Conservation (phyloP, 2,329 filamentous ascomycete genomes). For the Salinomyces thailandicus region DNA sequence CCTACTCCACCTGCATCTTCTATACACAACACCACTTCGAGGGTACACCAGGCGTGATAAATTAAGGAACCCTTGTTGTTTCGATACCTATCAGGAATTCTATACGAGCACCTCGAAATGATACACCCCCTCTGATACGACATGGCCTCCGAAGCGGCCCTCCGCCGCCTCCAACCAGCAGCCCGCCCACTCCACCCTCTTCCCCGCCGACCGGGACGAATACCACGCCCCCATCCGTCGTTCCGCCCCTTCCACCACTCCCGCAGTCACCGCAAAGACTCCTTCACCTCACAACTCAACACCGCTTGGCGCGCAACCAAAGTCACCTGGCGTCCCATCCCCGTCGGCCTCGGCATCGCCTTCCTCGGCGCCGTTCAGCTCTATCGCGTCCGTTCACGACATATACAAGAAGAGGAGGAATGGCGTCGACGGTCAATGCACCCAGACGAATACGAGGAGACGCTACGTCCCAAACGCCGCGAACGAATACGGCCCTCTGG, state of each 20-base stretch:
- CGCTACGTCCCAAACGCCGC: constrained; percentile 40
- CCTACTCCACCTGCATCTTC: no score
- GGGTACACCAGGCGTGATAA: no score
- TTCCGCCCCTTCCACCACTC: constrained; percentile 5
- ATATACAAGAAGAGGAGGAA: constrained; percentile 34
- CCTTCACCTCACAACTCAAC: constrained; percentile 48
- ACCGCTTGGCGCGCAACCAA: constrained; percentile 52
- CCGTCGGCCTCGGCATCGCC: constrained; percentile 72
- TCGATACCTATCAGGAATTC: no score
- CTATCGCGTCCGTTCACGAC: constrained; percentile 57
- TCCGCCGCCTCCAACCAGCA: not conserved
- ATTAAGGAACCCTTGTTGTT: no score
- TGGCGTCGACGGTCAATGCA: constrained; percentile 24
- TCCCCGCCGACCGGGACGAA: constrained; percentile 1
- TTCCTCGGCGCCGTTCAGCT: constrained; percentile 77
- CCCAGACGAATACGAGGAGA: constrained; percentile 30
- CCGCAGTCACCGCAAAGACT: constrained; percentile 29
- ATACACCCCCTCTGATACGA: not conserved
- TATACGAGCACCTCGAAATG: no score
- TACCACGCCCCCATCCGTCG: no score
- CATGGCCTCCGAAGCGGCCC: not conserved
- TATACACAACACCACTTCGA: no score
- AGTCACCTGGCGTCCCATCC: constrained; percentile 84
- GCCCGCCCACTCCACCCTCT: not conserved
- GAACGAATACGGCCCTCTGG: constrained; percentile 67